These are phyloP conservation scores for Leccinellum albellum DNA, from an alignment of 768 basidiomycete genomes.

Conservation along the genomic window DNA sequence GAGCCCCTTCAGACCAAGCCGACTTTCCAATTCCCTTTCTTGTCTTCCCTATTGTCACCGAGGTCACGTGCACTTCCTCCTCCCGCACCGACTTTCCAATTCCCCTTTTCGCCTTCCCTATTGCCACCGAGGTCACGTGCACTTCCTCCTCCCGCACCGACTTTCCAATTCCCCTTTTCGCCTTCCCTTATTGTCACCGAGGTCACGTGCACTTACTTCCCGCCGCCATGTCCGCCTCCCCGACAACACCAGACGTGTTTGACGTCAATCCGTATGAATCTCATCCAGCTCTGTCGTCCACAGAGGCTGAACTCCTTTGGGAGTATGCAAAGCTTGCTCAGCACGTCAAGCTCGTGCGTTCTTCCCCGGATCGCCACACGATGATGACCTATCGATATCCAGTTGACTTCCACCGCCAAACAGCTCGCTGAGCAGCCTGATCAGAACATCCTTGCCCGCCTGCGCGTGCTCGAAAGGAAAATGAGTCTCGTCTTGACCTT, in stretches of 20 bases:
- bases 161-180: not conserved
- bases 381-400: not conserved
- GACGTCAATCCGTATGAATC: conserved; percentile 68
- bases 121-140: no score
- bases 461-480: conserved; percentile 85
- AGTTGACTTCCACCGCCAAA: conserved; percentile 70
- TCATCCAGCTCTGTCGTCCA: conserved; percentile 59
- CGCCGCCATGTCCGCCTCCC: not conserved
- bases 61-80: no score
- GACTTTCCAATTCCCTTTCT: not conserved
- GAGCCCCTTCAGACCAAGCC: not conserved
- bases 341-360: conserved; percentile 70
- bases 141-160: not conserved
- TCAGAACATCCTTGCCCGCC: conserved; percentile 64
- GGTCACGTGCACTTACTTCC: not conserved
- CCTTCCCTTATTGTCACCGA: not conserved
- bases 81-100: not conserved
- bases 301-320: conserved; percentile 83
- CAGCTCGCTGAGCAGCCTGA: conserved; percentile 73
- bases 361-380: not conserved
- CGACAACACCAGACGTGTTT: conserved; percentile 26
- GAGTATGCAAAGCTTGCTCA: conserved; percentile 88
- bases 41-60: no score
- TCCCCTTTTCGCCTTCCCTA: not conserved
- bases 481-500: conserved; percentile 94